Evolutionary conservation across 2,329 filamentous ascomycete genomes (phyloP), one percentile per base, ranked within the genome.

Genomic region (Zasmidium cellare): DNA sequence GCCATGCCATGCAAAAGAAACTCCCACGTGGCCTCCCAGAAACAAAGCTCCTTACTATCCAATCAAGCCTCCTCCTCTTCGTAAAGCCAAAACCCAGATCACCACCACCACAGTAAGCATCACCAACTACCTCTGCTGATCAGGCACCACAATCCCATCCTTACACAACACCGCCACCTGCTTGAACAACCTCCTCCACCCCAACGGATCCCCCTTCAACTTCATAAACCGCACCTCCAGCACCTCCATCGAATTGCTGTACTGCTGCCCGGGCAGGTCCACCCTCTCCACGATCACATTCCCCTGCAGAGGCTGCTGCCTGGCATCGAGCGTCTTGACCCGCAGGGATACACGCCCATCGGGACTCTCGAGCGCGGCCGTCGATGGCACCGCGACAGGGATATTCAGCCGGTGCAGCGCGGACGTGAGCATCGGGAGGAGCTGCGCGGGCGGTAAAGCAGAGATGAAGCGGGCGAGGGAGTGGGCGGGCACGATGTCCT

Each of bases 131-230:
- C 46, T 49, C 46, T 23, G 22, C 14, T 25, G 9, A 25, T 55
- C 28, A 19, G 53, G 53, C n/a, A 49, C 58, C 28, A 65, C 47
- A 46, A 97, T 87, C 9, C 86, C 91, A 71, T 96, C 91, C 71
- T 90, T 90, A 76, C 92, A 96, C 59, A 93, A 80, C 62, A 96
- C 81, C 25, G 90, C 90, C n/a, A 97, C 84, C 74, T 91, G 92
- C 77, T 99, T 99, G 81, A 99, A 99, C 72, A 99, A 91, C 31
- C 94, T 82, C 60, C 94, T 85, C 94, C 96, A 99, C 78, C 97
- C 93, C 51, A 99, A 77, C 3, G 94, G 94, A 78, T 99, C 94
- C 5, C 94, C 94, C 77, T 96, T 97, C 54, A 90, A 83, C 77
- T 99, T 99, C 65, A 96, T 84, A 72, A 99, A 97, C 52, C 91